Conservation (phyloP, 129 eudicot species). For the Lactuca saligna region DNA sequence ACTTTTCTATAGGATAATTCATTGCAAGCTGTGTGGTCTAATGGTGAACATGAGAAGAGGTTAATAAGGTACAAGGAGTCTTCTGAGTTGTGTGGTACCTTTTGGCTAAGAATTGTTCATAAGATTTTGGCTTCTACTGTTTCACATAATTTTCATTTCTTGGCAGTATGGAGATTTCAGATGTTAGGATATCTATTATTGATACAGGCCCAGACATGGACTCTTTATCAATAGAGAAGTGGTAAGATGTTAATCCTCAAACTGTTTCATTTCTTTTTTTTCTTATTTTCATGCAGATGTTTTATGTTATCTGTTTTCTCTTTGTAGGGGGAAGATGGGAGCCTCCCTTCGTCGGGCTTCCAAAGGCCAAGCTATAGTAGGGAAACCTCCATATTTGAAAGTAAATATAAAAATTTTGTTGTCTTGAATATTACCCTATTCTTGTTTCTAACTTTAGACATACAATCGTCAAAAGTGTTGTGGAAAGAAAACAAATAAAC, state of each 20-base stretch:
- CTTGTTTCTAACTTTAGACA: slow-evolving; percentile 15
- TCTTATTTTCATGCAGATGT: slow-evolving; percentile 24
- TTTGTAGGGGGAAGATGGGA: slow-evolving; percentile 86
- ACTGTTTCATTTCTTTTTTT: background rate
- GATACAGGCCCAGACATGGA: slow-evolving; percentile 94
- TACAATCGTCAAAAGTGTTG: too few relatives aligned
- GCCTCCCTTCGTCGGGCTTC: slow-evolving; percentile 67
- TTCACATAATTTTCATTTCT: background rate
- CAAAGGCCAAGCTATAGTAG: slow-evolving; percentile 61
- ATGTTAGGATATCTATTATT: slow-evolving; percentile 47
- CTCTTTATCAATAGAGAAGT: slow-evolving; percentile 55
- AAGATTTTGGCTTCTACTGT: slow-evolving; percentile 7
- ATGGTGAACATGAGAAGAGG: slow-evolving; percentile 27
- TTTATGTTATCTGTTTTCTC: slow-evolving; percentile 7
- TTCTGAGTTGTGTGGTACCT: background rate
- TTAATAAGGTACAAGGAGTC: slow-evolving; percentile 51
- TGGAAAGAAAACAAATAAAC: too few relatives aligned
- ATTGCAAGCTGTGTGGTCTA: slow-evolving; percentile 82
- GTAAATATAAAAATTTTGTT: slow-evolving; percentile 27
- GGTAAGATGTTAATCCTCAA: slow-evolving; percentile 41
- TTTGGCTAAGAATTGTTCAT: background rate
- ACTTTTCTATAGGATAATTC: slow-evolving; percentile 65
- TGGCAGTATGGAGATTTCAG: slow-evolving; percentile 53
- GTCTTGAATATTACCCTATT: background rate
- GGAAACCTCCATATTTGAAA: slow-evolving; percentile 73